phyloP scores from a whole-genome alignment of 2,329 filamentous ascomycete genomes.

The Fusarium lyarnte region DNA sequence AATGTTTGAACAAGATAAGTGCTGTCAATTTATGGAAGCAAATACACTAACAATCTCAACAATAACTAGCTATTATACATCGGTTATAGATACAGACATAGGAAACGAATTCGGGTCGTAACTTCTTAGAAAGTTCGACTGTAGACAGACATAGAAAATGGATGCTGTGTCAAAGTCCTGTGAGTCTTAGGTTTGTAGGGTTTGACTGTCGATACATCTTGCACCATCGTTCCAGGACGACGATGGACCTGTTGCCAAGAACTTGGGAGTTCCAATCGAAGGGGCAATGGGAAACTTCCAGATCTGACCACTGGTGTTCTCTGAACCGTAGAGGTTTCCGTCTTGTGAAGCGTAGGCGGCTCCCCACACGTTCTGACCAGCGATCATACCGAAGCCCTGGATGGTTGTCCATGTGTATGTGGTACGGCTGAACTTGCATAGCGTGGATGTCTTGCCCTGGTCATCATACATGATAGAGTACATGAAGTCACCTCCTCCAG shows the following conservation, averaged over 20 bases:
- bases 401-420: conserved; percentile 28
- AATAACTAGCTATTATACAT: conserved; percentile 15
- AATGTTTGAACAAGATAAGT: background rate
- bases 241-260: conserved; percentile 14
- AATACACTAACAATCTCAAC: background rate
- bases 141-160: conserved; percentile 21
- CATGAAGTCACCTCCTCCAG: conserved; percentile 40
- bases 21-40: conserved; percentile 10
- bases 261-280: conserved; percentile 15
- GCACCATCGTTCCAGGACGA: conserved; percentile 34
- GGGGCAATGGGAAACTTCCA: conserved; percentile 35
- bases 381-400: conserved; percentile 10
- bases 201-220: conserved; percentile 36
- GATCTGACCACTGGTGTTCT: conserved; percentile 30
- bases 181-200: background rate
- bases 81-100: conserved; percentile 7
- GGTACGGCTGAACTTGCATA: conserved; percentile 36
- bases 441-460: background rate
- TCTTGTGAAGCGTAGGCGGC: conserved; percentile 33
- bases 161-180: background rate
- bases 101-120: conserved; percentile 1
- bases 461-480: conserved; percentile 24
- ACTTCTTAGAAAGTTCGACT: background rate
- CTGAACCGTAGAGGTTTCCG: conserved; percentile 35
- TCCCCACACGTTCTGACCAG: conserved; percentile 33